phyloP scores from a whole-genome alignment of 2,329 filamentous ascomycete genomes.

The Cladosporium sp. region DNA sequence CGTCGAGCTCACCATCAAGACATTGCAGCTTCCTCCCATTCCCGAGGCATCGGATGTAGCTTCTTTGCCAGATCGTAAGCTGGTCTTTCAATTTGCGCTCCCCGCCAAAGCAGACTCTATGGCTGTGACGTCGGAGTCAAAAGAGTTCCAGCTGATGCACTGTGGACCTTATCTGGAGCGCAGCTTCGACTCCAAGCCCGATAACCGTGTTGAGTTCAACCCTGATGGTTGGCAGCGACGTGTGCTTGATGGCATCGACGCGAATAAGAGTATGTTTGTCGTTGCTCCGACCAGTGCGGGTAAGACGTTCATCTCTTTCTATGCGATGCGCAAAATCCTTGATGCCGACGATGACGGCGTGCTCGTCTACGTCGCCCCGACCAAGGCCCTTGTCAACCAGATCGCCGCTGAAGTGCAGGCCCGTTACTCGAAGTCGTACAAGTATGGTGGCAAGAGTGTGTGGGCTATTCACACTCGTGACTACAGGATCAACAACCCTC shows the following conservation, averaged over 20 bases:
- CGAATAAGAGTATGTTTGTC: constrained; percentile 65
- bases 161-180: constrained; percentile 72
- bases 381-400: constrained; percentile 78
- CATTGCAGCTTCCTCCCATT: constrained; percentile 37
- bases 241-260: constrained; percentile 70
- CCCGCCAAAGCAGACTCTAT: constrained; percentile 27
- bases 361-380: constrained; percentile 74
- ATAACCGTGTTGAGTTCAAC: constrained; percentile 65
- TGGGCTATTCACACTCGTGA: constrained; percentile 78
- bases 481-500: constrained; percentile 68
- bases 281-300: constrained; percentile 75
- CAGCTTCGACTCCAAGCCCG: constrained; percentile 64
- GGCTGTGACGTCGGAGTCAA: constrained; percentile 36
- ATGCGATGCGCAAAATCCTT: constrained; percentile 74
- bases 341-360: constrained; percentile 64
- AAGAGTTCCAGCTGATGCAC: constrained; percentile 63
- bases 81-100: constrained; percentile 44
- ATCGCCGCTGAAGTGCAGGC: constrained; percentile 76
- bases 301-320: constrained; percentile 81
- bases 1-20: constrained; percentile 35
- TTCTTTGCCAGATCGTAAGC: constrained; percentile 23
- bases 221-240: constrained; percentile 74
- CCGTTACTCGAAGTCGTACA: constrained; percentile 64
- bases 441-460: constrained; percentile 60
- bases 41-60: constrained; percentile 18